Evolutionary conservation across 2,329 filamentous ascomycete species (phyloP), one percentile per base, ranked within the genome.

Genomic region (Endothia cerciana): DNA sequence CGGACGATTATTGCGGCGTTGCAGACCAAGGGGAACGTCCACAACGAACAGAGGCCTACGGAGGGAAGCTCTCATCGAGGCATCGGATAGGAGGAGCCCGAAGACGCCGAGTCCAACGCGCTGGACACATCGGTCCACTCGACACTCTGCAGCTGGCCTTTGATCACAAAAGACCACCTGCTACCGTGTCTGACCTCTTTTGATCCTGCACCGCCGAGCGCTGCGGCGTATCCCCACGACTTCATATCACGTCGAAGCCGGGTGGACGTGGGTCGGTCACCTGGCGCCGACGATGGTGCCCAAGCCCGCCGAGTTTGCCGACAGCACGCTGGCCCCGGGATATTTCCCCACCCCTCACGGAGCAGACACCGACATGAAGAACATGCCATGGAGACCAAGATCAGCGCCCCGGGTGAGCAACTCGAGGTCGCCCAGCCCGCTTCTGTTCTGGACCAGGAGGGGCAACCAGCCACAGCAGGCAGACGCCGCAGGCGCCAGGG

Each of bases 351-450:
- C 41, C 8, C n/a, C 51, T 22, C 40, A 25, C 25, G 38, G 38
- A 5, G 7, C 40, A 33, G 55, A 15, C 61, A 19, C 28, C 43
- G 36, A 13, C 51, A 63, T 58, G 53, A 58, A 58, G 40, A 58
- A 17, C 49, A 43, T n/a, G 10, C 22, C 59, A 47, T 67, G 63
- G 65, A 43, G 67, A n/a, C 67, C 67, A 30, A 51, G 62, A n/a
- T 69, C 67, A 55, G 67, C 67, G 60, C 61, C 66, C 53, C 43
- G 28, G 43, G 47, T 57, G 38, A 61, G 61, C 63, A 40, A 43
- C 53, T 38, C 62, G 43, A 62, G 61, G 55, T 55, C 65, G 15
- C 45, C 62, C 36, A 65, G 63, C 43, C 65, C 67, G 1, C 47
- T 69, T 19, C 43, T 55, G 8, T 51, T 66, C 25, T 65, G 62